A percentile compares a stretch with the other conserved stretches of the same genome.
These are phyloP conservation scores for Mallotus japonicus DNA, from an alignment of 441 rosid genomes.

Conservation along the genomic window DNA sequence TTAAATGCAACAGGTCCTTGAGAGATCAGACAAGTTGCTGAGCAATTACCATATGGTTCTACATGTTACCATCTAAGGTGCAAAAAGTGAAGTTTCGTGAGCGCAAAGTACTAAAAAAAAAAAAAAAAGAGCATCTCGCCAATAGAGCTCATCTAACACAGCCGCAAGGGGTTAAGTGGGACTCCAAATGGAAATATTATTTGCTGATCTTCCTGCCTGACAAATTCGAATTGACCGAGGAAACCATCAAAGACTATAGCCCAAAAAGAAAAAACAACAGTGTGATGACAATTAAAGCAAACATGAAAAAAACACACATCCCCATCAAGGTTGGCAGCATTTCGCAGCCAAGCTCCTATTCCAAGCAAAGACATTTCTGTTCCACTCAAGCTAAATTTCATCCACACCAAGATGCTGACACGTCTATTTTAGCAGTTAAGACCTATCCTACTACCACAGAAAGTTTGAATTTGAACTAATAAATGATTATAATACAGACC, in stretches of 20 bases:
- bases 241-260: neutral
- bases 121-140: neutral
- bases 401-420: neutral
- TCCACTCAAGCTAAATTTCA: neutral
- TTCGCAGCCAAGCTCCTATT: neutral
- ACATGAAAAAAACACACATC: constrained; percentile 1
- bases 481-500: neutral
- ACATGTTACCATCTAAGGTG: neutral
- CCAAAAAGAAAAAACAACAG: constrained; percentile 11
- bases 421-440: neutral
- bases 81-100: neutral
- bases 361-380: neutral
- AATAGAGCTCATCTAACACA: neutral
- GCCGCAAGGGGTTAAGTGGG: neutral
- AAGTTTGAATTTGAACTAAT: neutral
- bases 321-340: neutral
- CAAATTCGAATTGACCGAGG: neutral
- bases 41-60: neutral
- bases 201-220: neutral
- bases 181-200: neutral
- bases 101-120: neutral
- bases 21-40: neutral
- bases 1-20: neutral
- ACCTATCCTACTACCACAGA: neutral
- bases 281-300: neutral